Percentiles rank a stretch among this genome's conserved stretches.
Conservation (phyloP, 2,329 filamentous ascomycete species). For the Ceratocystis alfenasii region DNA sequence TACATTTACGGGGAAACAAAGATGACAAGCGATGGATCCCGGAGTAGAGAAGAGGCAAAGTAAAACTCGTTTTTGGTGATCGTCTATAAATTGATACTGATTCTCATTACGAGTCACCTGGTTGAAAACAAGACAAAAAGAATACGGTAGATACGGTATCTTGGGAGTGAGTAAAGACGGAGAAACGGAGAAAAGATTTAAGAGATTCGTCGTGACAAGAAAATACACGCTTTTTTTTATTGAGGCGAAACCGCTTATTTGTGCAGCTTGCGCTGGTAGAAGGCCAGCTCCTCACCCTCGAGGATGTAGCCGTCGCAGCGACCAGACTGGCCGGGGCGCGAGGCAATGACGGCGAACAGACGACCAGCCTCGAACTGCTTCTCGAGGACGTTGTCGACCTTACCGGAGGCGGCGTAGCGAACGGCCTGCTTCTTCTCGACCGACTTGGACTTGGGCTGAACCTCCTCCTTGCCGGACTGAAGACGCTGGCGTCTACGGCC, state of each 20-base stretch:
- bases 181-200: not conserved
- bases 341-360: constrained; percentile 84
- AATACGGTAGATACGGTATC: constrained; percentile 2
- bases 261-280: constrained; percentile 99
- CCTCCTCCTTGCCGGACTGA: constrained; percentile 45
- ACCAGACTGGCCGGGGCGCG: constrained; percentile 91
- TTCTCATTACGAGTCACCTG: constrained; percentile 2
- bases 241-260: constrained; percentile 54
- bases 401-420: constrained; percentile 70
- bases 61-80: constrained; percentile 9
- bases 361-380: constrained; percentile 99
- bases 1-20: not conserved
- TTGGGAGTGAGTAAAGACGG: not conserved
- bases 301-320: constrained; percentile 95
- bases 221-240: constrained; percentile 23
- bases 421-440: constrained; percentile 94
- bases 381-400: constrained; percentile 87
- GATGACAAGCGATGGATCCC: not conserved
- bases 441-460: constrained; percentile 84
- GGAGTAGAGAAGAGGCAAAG: not conserved
- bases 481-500: constrained; percentile 89
- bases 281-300: constrained; percentile 98
- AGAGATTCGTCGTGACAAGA: constrained; percentile 13
- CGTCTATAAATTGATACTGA: not conserved
- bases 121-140: constrained; percentile 3